A percentile compares a stretch with the other conserved stretches of the same genome.
phyloP scores from a whole-genome alignment of 2,329 filamentous ascomycete species.

The Penicillium sp. region DNA sequence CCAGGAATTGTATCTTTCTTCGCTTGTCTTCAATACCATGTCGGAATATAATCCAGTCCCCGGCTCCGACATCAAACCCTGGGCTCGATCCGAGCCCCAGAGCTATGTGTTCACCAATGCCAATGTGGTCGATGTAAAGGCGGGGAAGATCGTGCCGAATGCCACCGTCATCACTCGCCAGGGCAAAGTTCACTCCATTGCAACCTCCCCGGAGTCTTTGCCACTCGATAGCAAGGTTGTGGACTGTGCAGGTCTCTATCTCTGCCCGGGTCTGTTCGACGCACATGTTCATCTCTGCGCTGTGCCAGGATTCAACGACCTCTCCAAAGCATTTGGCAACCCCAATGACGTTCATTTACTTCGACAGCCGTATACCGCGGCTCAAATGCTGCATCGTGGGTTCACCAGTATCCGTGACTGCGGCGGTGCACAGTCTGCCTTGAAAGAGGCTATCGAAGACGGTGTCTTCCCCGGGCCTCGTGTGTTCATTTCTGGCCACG shows the following conservation, averaged over 20 bases:
- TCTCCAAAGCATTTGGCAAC: slow-evolving; percentile 21
- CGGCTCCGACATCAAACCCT: slow-evolving; percentile 22
- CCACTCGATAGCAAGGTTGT: slow-evolving; percentile 9
- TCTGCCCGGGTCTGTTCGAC: slow-evolving; percentile 25
- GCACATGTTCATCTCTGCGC: slow-evolving; percentile 26
- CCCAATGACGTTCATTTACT: slow-evolving; percentile 20
- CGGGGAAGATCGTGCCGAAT: slow-evolving; percentile 15
- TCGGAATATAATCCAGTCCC: slow-evolving; percentile 6
- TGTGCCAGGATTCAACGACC: slow-evolving; percentile 20
- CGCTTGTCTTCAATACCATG: no score
- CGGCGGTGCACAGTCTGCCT: slow-evolving; percentile 51
- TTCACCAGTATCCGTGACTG: slow-evolving; percentile 57
- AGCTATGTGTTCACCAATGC: slow-evolving; percentile 21
- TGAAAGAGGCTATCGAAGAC: slow-evolving; percentile 47
- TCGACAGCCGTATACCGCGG: slow-evolving; percentile 20
- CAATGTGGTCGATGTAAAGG: slow-evolving; percentile 20
- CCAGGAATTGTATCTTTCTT: no score
- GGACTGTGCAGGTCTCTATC: slow-evolving; percentile 17
- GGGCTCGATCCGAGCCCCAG: slow-evolving; percentile 15
- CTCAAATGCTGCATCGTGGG: slow-evolving; percentile 51
- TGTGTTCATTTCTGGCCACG: slow-evolving; percentile 50
- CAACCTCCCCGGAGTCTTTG: slow-evolving; percentile 7
- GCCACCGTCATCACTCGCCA: slow-evolving; percentile 12
- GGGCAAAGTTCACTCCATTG: slow-evolving; percentile 19
- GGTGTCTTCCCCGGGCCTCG: slow-evolving; percentile 51